A percentile compares a stretch with the other conserved stretches of the same genome.
Evolutionary conservation across 2,329 filamentous ascomycete genomes (phyloP).

Genomic region (Leptodontidium sp.): DNA sequence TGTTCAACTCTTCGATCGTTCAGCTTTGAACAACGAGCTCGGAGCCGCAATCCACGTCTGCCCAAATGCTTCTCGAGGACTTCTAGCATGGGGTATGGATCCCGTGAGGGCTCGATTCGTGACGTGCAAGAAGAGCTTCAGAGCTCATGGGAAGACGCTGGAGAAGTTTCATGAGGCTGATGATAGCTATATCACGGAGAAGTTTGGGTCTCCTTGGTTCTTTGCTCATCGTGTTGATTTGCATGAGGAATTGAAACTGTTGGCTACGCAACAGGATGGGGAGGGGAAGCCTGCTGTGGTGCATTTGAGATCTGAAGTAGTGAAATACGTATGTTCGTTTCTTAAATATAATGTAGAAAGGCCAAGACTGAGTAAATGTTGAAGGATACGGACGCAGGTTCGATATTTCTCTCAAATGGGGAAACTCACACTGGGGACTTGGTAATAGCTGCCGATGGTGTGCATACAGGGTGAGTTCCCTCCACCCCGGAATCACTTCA

Average conservation of each 20-base stretch:
- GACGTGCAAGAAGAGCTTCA: constrained; percentile 43
- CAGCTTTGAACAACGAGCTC: constrained; percentile 61
- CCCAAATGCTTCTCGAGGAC: constrained; percentile 66
- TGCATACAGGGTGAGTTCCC: constrained; percentile 40
- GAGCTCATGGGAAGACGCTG: constrained; percentile 30
- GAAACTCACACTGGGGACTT: constrained; percentile 47
- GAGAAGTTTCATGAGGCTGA: constrained; percentile 29
- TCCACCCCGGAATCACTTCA: background rate
- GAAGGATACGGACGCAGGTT: constrained; percentile 52
- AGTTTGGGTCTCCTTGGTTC: constrained; percentile 51
- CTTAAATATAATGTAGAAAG: background rate
- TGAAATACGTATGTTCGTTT: constrained; percentile 39
- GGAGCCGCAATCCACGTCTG: constrained; percentile 69
- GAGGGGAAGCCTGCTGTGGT: constrained; percentile 49
- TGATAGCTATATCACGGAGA: constrained; percentile 27
- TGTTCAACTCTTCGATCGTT: constrained; percentile 60
- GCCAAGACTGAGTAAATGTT: background rate
- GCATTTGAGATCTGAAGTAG: constrained; percentile 52
- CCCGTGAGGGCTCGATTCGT: constrained; percentile 51
- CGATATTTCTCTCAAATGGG: constrained; percentile 53
- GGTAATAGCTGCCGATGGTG: constrained; percentile 50
- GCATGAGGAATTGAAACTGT: constrained; percentile 59
- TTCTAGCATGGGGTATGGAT: constrained; percentile 55
- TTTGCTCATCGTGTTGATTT: constrained; percentile 61
- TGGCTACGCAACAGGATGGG: constrained; percentile 52